Conservation (phyloP, 306 rosid genomes). For the Prunus dulcis region DNA sequence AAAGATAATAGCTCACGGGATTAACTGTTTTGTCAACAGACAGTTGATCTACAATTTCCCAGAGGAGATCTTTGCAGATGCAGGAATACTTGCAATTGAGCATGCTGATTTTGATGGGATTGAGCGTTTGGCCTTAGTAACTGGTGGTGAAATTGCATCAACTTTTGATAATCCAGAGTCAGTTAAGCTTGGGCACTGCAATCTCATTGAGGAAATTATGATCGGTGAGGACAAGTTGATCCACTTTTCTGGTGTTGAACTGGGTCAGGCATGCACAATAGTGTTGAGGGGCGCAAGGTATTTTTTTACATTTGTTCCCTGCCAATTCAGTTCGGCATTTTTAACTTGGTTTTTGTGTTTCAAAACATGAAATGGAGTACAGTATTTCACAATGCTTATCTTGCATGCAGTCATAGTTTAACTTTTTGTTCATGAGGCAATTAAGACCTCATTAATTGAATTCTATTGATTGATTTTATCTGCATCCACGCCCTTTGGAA, state of each 20-base stretch:
- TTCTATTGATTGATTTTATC: background rate
- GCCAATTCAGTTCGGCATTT: background rate
- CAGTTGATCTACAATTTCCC: conserved; percentile 97
- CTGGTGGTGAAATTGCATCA: conserved; percentile 96
- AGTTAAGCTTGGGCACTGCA: conserved; percentile 86
- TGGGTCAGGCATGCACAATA: conserved; percentile 96
- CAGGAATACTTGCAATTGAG: conserved; percentile 93
- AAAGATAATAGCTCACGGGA: conserved; percentile 87
- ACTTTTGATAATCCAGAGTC: conserved; percentile 97
- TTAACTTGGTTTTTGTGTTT: background rate
- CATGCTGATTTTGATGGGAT: conserved; percentile 99
- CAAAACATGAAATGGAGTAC: background rate
- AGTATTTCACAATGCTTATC: background rate
- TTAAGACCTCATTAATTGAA: background rate
- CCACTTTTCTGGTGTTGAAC: conserved; percentile 91
- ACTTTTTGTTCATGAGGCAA: background rate
- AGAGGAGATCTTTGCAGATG: conserved; percentile 97
- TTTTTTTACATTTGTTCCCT: background rate
- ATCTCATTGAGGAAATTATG: conserved; percentile 93
- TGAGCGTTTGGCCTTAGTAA: conserved; percentile 84
- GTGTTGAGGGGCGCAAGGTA: conserved; percentile 96
- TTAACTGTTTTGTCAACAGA: conserved; percentile 88
- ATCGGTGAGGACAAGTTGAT: conserved; percentile 94
- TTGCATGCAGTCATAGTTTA: background rate
- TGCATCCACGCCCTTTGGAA: background rate